phyloP scores from a whole-genome alignment of 208 protist genomes.

The Leishmania mexicana region DNA sequence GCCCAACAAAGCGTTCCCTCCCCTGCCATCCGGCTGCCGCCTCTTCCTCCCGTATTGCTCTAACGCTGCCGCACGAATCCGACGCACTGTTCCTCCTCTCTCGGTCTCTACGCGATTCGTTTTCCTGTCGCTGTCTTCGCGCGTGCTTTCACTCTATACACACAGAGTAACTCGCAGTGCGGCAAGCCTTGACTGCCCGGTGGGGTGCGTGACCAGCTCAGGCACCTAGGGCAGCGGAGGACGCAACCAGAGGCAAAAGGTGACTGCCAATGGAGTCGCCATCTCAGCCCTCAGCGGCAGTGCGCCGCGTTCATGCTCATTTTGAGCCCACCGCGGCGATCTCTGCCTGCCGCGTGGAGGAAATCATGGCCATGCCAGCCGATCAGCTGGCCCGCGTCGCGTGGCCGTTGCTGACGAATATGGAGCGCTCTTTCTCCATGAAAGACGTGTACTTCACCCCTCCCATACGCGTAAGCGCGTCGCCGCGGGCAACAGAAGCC shows the following conservation, averaged over 20 bases:
- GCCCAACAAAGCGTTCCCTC: background rate
- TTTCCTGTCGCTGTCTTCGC: background rate
- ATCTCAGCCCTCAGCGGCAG: background rate
- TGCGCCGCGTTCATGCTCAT: constrained; percentile 1
- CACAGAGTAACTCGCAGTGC: background rate
- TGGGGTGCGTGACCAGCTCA: background rate
- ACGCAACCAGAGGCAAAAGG: background rate
- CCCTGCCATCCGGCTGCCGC: background rate
- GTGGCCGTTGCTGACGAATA: constrained; percentile 47
- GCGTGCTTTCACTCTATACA: background rate
- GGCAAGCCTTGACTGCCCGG: background rate
- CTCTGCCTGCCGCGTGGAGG: constrained; percentile 36
- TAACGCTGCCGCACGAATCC: background rate
- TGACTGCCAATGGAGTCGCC: constrained; percentile 4
- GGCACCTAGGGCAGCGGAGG: background rate
- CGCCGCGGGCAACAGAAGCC: constrained; percentile 29
- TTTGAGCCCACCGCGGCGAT: constrained; percentile 18
- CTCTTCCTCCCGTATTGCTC: background rate
- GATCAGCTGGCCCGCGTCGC: constrained; percentile 44
- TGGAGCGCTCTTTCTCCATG: constrained; percentile 20
- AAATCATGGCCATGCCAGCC: constrained; percentile 52
- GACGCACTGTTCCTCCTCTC: background rate
- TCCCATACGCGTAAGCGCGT: constrained; percentile 40
- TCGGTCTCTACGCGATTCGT: background rate
- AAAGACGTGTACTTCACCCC: constrained; percentile 34